Base-by-base conservation (phyloP, 495 filamentous ascomycete species). In the Baudoinia panamericana region DNA sequence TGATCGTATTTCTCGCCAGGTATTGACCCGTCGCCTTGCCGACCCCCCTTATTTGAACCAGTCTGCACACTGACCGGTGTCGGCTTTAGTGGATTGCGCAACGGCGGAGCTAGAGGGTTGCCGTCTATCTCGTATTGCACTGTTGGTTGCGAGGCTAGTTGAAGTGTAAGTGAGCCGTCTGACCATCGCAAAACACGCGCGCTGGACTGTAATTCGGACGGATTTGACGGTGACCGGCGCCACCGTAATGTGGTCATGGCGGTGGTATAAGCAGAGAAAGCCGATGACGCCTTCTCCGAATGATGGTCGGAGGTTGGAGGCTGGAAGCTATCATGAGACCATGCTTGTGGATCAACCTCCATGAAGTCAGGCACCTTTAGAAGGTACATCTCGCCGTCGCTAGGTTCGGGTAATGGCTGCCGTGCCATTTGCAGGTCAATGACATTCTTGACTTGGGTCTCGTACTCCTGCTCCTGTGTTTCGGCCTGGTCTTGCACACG, bases 111-210 rank as follows among this genome's bases (percentile, higher is more conserved):
- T 41, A 93, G 77, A 2, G 69, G 58, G 61, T 87, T 88, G 47
- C 71, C 72, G 41, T 75, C 65, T 27, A 93, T 73, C 48, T 81
- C 75, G 63, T 84, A 93, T 50, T 93, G 84, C 46, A 81, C 76
- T 35, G 68, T 67, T 7, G 86, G 81, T 5, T 76, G 67, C 0
- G 72, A 74, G 17, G 75, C 80, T 24, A 84, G 63, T 53, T 84
- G 80, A 8, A 95, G 65, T 12, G 87, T 93, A 20, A 85, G 59
- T 5, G 81, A 85, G 26, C 84, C 84, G 52, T 93, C 84, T 43
- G 80, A 81, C 84, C 84, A 93, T 44, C 70, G 73, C 41, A 84
- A 72, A 20, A 88, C 64, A 31, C 79, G 73, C 5, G 83, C 71
- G 56, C 90, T 90, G 25, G 81, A 87, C 52, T 81, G 72, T 9